Percentiles rank a stretch among this genome's conserved stretches.
Conservation (phyloP, 345 rosid genomes). For the Lumnitzera racemosa region DNA sequence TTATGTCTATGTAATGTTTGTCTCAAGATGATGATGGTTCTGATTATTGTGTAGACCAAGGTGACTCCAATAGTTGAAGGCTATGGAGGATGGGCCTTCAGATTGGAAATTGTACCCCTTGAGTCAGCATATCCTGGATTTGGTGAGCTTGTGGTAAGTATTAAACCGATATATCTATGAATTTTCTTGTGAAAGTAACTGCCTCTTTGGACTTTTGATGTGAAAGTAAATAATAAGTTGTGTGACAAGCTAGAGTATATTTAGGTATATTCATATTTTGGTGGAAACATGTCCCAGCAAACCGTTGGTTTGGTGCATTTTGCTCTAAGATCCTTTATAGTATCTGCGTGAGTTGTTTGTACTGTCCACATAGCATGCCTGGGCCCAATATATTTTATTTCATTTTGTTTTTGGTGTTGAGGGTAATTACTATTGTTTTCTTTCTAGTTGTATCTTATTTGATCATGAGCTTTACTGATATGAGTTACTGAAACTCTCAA, state of each 20-base stretch:
- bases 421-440: too few relatives aligned
- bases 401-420: too few relatives aligned
- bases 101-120: conserved; percentile 90
- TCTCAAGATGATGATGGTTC: background rate
- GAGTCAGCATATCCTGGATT: conserved; percentile 98
- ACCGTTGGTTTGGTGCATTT: too few relatives aligned
- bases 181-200: background rate
- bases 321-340: background rate
- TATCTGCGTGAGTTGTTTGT: too few relatives aligned
- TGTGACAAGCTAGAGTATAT: background rate
- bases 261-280: background rate
- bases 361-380: too few relatives aligned
- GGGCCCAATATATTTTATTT: too few relatives aligned
- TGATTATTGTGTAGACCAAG: conserved; percentile 59
- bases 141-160: conserved; percentile 91
- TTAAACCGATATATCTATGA: background rate
- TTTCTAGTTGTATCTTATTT: too few relatives aligned
- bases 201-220: background rate
- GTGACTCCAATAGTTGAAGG: conserved; percentile 97
- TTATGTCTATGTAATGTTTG: background rate
- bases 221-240: background rate
- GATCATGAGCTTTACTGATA: too few relatives aligned
- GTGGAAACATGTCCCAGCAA: too few relatives aligned
- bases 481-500: too few relatives aligned
- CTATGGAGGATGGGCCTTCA: conserved; percentile 95